A percentile compares a stretch with the other conserved stretches of the same genome.
Evolutionary conservation across 2,329 filamentous ascomycete genomes (phyloP).

Genomic region (Simplicillium sp.): DNA sequence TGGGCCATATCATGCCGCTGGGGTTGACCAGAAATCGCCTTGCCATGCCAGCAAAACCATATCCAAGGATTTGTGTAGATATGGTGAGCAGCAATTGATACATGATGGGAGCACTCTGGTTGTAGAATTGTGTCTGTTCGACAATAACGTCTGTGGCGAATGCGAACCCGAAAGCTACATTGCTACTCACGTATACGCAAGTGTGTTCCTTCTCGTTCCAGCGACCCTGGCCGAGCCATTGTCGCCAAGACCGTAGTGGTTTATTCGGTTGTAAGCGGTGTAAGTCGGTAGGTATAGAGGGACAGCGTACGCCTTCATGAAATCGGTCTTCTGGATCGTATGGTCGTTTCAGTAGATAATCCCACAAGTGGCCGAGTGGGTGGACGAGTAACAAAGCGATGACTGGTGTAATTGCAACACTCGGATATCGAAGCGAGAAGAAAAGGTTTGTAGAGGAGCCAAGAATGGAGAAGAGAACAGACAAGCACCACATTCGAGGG

Average conservation of each 20-base stretch:
- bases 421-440: slow-evolving; percentile 84
- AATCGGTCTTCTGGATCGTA: slow-evolving; percentile 40
- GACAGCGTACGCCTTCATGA: slow-evolving; percentile 34
- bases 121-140: slow-evolving; percentile 82
- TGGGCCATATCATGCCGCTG: slow-evolving; percentile 86
- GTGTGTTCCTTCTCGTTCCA: slow-evolving; percentile 90
- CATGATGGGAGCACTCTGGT: slow-evolving; percentile 64
- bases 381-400: slow-evolving; percentile 81
- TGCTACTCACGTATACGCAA: slow-evolving; percentile 83
- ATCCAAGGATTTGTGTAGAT: slow-evolving; percentile 79
- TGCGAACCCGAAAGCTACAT: slow-evolving; percentile 81
- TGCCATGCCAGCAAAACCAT: slow-evolving; percentile 76
- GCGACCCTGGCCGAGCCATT: slow-evolving; percentile 69
- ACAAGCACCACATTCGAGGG: slow-evolving; percentile 77
- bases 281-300: slow-evolving; percentile 10
- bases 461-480: slow-evolving; percentile 69
- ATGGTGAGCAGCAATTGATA: slow-evolving; percentile 79
- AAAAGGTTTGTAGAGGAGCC: slow-evolving; percentile 81
- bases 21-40: slow-evolving; percentile 75
- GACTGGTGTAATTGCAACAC: slow-evolving; percentile 80
- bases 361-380: slow-evolving; percentile 74
- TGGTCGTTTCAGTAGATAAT: slow-evolving; percentile 57
- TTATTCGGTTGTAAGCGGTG: slow-evolving; percentile 12
- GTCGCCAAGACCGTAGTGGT: slow-evolving; percentile 38
- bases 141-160: slow-evolving; percentile 87